Percentiles rank a stretch among this genome's conserved stretches.
phyloP scores from a whole-genome alignment of 2,329 filamentous ascomycete species.

The Tolypocladium amazonense region DNA sequence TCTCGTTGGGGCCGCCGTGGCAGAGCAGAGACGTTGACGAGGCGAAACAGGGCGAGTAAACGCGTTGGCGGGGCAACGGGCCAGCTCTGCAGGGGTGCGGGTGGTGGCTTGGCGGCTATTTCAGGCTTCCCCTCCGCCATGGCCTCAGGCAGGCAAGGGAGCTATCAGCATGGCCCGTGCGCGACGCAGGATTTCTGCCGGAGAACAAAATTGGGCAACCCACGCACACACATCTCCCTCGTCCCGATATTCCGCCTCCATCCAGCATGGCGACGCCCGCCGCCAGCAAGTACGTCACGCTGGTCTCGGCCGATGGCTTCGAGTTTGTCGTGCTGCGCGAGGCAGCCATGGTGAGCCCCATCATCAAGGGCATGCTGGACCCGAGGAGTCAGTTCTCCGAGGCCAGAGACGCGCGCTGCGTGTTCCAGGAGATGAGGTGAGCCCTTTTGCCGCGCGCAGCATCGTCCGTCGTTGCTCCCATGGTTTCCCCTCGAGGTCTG shows the following conservation, averaged over 20 bases:
- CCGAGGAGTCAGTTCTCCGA: slow-evolving; percentile 58
- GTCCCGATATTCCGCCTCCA: not conserved
- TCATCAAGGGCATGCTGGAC: slow-evolving; percentile 67
- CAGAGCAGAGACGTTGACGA: not conserved
- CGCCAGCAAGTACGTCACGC: slow-evolving; percentile 60
- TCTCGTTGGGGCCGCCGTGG: slow-evolving; percentile 1
- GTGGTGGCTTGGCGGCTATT: not conserved
- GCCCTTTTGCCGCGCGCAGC: slow-evolving; percentile 12
- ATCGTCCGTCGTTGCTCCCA: not conserved
- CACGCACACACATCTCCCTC: not conserved
- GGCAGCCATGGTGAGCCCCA: slow-evolving; percentile 57
- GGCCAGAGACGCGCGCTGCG: slow-evolving; percentile 51
- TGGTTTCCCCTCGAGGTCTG: not conserved
- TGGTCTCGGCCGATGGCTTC: slow-evolving; percentile 65
- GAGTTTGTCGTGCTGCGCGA: slow-evolving; percentile 68
- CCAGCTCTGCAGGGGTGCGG: not conserved
- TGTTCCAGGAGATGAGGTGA: slow-evolving; percentile 66
- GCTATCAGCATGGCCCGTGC: not conserved
- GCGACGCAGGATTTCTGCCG: not conserved
- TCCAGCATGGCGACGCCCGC: slow-evolving; percentile 9
- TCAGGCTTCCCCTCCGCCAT: not conserved
- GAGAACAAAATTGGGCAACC: not conserved
- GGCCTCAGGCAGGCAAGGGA: not conserved
- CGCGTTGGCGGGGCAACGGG: slow-evolving; percentile 24
- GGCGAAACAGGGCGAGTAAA: slow-evolving; percentile 14